Base-by-base conservation (phyloP, 108 stramenopile species). In the Fistulifera pelliculosa region DNA sequence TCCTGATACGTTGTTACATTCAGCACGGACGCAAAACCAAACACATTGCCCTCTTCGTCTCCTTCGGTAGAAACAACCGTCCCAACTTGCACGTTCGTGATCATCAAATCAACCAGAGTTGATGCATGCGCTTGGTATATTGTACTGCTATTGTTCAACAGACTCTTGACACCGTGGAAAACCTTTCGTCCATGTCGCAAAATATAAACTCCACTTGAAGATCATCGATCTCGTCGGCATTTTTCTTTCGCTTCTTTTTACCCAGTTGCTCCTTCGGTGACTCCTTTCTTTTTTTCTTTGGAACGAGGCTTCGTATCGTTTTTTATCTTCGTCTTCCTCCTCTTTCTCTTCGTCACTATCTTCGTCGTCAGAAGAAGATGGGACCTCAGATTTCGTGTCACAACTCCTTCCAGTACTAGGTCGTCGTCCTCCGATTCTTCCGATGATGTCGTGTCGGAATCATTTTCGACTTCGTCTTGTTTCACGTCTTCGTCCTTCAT, bases 151-250 rank as follows among this genome's bases (percentile, higher is more conserved):
- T 62, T 43, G 22, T 61, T 62, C 41, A 90, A 55, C 18, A 84
- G 54, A 2, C 76, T 77, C 60, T 90, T 90, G 54, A 85, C 54
- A 0, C 84, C 84, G 56, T 90, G 77, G 58, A 85, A 90, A 67
- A 71, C 85, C 45, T 71, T 74, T 85, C 82, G 49, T 81, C 65
- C 77, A 86, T 76, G 49, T 90, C 88, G 52, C 80, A 80, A 62
- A 90, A 90, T 47, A 73, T 76, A 70, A 90, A 90, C 40, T 85
- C 84, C 1, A 90, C 82, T 40, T 75, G 65, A 17, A 84, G 58
- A 25, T 74, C 70, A 47, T 85, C 83, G 13, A n/a, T n/a, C n/a
- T 77, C 79, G 52, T 67, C 54, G 35, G 65, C 52, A 16, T 49
- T 35, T 49, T 72, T 67, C 49, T 71, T 73, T 35, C 53, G 60